Conservation (phyloP, 169 alveolate species). For the Eimeria sp. region DNA sequence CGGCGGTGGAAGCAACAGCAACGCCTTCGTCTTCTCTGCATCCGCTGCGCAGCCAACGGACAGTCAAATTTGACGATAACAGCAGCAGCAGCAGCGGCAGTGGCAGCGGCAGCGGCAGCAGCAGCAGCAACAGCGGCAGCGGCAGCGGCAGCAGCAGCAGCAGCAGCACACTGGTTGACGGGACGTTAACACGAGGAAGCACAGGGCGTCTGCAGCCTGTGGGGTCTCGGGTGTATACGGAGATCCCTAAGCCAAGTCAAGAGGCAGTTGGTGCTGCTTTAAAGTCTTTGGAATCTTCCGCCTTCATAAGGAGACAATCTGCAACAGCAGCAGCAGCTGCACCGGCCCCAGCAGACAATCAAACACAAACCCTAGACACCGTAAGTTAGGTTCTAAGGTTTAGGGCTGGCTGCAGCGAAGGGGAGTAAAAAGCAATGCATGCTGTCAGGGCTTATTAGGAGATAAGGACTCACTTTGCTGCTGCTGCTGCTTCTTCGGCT, state of each 20-base stretch:
- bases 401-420: background rate
- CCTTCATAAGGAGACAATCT: background rate
- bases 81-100: background rate
- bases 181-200: background rate
- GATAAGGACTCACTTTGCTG: background rate
- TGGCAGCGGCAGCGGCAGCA: conserved; percentile 9
- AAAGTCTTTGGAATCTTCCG: background rate
- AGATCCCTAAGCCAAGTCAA: background rate
- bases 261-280: background rate
- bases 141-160: background rate
- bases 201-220: conserved; percentile 16
- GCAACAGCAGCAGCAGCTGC: background rate
- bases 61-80: background rate
- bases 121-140: background rate
- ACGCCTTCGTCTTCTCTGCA: background rate
- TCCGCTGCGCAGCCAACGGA: conserved; percentile 10
- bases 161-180: background rate
- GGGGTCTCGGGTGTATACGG: conserved; percentile 1
- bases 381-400: background rate
- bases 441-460: background rate
- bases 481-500: conserved; percentile 13
- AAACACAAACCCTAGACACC: background rate
- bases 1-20: background rate
- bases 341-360: background rate
- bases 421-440: background rate